Conservation (phyloP, 2,329 filamentous ascomycete genomes). For the Podosphaera fusca region DNA sequence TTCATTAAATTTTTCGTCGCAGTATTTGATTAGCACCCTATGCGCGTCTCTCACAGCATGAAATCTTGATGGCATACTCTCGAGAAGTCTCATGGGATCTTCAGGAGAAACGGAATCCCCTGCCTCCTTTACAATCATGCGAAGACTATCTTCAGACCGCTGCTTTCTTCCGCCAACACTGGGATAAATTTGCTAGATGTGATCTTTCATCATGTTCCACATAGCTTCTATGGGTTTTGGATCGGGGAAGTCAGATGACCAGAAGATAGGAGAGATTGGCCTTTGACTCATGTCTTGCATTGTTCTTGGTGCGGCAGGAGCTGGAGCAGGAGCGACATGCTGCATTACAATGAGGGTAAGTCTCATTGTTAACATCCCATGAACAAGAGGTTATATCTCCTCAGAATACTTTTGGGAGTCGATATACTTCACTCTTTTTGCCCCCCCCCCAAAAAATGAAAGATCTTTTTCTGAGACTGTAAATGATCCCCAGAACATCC, state of each 20-base stretch:
- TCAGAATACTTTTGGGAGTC: too few species aligned
- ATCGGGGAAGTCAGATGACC: conserved; percentile 5
- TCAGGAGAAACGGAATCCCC: conserved; percentile 6
- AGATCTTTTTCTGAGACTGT: too few species aligned
- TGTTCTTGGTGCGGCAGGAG: too few species aligned
- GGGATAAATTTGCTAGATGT: not conserved
- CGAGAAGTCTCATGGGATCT: conserved; percentile 1
- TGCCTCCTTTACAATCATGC: conserved; percentile 4
- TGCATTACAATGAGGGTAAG: too few species aligned
- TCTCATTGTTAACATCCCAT: too few species aligned
- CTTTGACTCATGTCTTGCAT: not conserved
- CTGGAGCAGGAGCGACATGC: too few species aligned
- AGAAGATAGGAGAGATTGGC: conserved; percentile 2
- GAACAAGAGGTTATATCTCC: too few species aligned
- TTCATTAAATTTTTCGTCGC: too few species aligned
- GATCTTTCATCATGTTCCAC: conserved; percentile 7
- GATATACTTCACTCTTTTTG: too few species aligned
- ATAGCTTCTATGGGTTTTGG: conserved; percentile 6
- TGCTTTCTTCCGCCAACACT: conserved; percentile 2
- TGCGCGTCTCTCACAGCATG: conserved; percentile 2
- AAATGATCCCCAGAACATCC: too few species aligned
- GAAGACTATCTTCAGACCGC: conserved; percentile 4
- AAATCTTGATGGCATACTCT: conserved; percentile 1
- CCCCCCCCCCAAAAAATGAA: too few species aligned
- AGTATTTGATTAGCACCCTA: not conserved